Evolutionary conservation across 345 rosid species (phyloP).

Genomic region (Microthlaspi erraticum): DNA sequence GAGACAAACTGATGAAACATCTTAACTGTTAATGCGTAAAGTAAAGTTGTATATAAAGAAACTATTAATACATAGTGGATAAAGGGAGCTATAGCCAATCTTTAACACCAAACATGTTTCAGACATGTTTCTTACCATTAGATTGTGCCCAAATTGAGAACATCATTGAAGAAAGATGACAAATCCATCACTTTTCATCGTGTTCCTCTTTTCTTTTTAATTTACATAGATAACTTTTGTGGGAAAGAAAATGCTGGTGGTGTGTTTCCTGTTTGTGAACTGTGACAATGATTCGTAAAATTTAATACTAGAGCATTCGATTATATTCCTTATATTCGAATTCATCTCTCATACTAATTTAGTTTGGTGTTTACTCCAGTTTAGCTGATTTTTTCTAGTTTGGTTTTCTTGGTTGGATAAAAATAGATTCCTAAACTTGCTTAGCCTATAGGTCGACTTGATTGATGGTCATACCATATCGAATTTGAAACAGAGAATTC

Average conservation of each 20-base stretch:
- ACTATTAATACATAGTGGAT: conserved; percentile 37
- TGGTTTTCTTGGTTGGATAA: background rate
- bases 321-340: background rate
- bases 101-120: conserved; percentile 45
- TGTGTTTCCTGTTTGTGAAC: conserved; percentile 38
- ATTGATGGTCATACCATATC: no score
- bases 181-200: conserved; percentile 37
- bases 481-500: no score
- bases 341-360: background rate
- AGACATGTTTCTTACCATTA: conserved; percentile 48
- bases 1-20: conserved; percentile 42
- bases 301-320: conserved; percentile 12
- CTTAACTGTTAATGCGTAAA: conserved; percentile 37
- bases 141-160: conserved; percentile 40
- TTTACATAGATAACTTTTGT: conserved; percentile 38
- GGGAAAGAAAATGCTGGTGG: conserved; percentile 30
- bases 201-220: conserved; percentile 29
- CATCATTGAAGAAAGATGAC: conserved; percentile 34
- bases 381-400: background rate
- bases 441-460: no score
- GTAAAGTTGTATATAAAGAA: conserved; percentile 36
- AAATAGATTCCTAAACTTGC: no score
- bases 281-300: conserved; percentile 37
- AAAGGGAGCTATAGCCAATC: conserved; percentile 37
- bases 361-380: background rate